Base-by-base conservation (phyloP, 257 asterid genomes). In the Scutellaria barbata region DNA sequence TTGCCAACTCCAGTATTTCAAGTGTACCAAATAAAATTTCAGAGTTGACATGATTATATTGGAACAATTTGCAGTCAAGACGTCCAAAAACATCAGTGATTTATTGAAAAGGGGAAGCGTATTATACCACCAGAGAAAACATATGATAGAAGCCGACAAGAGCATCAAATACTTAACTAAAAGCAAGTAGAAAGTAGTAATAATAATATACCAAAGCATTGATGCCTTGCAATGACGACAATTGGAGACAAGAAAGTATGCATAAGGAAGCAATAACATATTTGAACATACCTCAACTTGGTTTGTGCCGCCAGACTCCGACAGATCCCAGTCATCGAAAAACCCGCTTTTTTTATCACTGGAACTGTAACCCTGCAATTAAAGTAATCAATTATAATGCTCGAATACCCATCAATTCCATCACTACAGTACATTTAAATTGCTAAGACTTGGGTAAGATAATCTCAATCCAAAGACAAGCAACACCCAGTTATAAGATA, bases 261-360 rank as follows among this genome's bases (percentile, higher is more conserved):
- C 67, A 60, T n/a, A 77, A 68, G 67, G 68, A 80, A 59, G 30
- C 68, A 63, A 65, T 74, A 78, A 57, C 48, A 46, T 66, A 63
- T 62, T 61, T 64, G 13, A 57, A 74, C 81, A 63, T 73, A 88
- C 99, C 87, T 92, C 93, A 9, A 81, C 82, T 74, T 82, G 87
- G 69, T 82, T 90, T 1, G 84, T 66, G 75, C 94, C 86, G 72
- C 96, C 92, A 70, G 98, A 77, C 76, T 92, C 98, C n/a, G 97
- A 81, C 69, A 95, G 87, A 79, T 91, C 99, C 99, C 98, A 95
- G 52, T 89, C 96, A 67, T 94, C 95, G 68, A 91, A 81, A 41
- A 83, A 59, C 58, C 76, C 79, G 73, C 83, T 66, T 52, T 85
- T 95, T 58, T 79, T 89, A 62, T 92, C 98, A 82, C 83, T 92